Conservation (phyloP, 1,139 yeast genomes). For the Kodamaea fungicola region DNA sequence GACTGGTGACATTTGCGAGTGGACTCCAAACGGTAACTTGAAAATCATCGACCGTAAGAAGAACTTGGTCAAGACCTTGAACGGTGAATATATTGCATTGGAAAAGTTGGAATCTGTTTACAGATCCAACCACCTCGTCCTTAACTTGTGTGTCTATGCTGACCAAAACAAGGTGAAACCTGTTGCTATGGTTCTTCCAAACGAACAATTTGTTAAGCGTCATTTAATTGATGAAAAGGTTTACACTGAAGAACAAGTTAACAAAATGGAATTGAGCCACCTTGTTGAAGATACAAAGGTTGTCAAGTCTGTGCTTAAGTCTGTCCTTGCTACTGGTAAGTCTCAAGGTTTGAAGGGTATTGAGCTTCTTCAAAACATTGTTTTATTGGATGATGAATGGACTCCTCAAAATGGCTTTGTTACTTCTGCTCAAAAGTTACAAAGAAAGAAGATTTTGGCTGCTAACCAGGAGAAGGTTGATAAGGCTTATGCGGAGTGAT, state of each 20-base stretch:
- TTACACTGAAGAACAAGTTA: slow-evolving; percentile 45
- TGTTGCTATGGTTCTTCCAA: slow-evolving; percentile 84
- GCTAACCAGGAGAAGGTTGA: slow-evolving; percentile 60
- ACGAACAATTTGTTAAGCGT: slow-evolving; percentile 60
- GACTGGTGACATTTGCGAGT: slow-evolving; percentile 97
- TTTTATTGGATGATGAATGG: slow-evolving; percentile 89
- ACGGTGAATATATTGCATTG: slow-evolving; percentile 97
- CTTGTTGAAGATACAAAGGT: slow-evolving; percentile 58
- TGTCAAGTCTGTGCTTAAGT: slow-evolving; percentile 49
- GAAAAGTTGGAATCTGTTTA: slow-evolving; percentile 87
- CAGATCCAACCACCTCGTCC: slow-evolving; percentile 75
- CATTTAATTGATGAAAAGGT: slow-evolving; percentile 53
- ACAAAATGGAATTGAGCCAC: slow-evolving; percentile 43
- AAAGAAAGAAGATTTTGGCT: slow-evolving; percentile 84
- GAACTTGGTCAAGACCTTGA: slow-evolving; percentile 91
- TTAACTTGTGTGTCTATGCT: slow-evolving; percentile 89
- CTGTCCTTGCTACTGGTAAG: slow-evolving; percentile 72
- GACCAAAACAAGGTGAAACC: slow-evolving; percentile 87
- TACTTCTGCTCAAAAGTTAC: slow-evolving; percentile 94
- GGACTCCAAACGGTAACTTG: slow-evolving; percentile 78
- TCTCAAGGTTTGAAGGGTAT: slow-evolving; percentile 80
- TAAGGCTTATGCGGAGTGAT: slow-evolving; percentile 36
- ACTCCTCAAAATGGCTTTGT: slow-evolving; percentile 94
- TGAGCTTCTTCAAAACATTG: slow-evolving; percentile 78
- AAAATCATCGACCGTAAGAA: slow-evolving; percentile 90